Base-by-base conservation (phyloP, 306 rosid genomes). In the Quercus parvula region DNA sequence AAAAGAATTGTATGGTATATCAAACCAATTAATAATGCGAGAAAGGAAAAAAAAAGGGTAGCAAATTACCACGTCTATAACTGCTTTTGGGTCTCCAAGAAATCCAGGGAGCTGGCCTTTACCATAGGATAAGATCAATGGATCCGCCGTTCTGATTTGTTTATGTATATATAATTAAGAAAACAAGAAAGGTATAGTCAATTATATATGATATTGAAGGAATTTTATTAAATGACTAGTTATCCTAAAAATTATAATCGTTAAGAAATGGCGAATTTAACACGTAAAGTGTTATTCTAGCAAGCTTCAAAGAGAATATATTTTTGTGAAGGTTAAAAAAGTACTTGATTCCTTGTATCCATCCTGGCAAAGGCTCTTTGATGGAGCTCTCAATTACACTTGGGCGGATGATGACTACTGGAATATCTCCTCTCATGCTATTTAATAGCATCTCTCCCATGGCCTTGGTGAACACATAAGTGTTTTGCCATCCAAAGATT, bases 371-470 rank as follows among this genome's bases (percentile, higher is more conserved):
- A 11, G 92, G 91, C 15, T 89, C 84, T 55, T 77, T 81, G 63
- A 41, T 79, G 69, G 91, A 81, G 77, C 92, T 89, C 22, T 89
- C 92, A 13, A 89, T 78, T 7, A 89, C 83, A 41, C 85, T 56
- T 0, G 92, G 90, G 44, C 88, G 79, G 38, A 89, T 77, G 14
- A 89, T 85, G 28, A 87, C 88, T 4, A 85, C 80, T 2, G 92
- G 92, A 25, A 87, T 8, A 3, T 79, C 89, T 35, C 82, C 92
- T 75, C 86, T 87, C 80, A 79, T 74, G 2, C 51, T 69, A 56
- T 83, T 83, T 2, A 87, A 71, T 76, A 81, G 25, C 92, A 89
- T 89, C 61, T 89, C 92, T 14, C 92, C 92, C 92, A 86, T 89
- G 30, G 92, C 90, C 70, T 89, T 87, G 11, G 93, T 89, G 73